These are phyloP conservation scores for Termitomyces sp. DNA, from an alignment of 1,284 basidiomycete species.

Conservation along the genomic window DNA sequence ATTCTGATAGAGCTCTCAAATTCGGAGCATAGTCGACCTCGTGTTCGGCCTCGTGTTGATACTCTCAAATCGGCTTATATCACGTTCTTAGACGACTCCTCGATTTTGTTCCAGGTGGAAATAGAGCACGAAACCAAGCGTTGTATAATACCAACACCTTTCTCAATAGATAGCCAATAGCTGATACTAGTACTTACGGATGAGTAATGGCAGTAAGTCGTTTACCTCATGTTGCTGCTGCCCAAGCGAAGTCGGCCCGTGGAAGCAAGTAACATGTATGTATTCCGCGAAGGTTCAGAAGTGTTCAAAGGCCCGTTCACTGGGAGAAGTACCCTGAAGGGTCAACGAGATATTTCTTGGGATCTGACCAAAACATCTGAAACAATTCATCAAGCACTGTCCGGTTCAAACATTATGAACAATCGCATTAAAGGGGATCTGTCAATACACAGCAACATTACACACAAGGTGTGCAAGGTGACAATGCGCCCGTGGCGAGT, in stretches of 20 bases:
- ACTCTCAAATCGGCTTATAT: conserved; percentile 11
- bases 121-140: conserved; percentile 5
- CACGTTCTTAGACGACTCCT: conserved; percentile 3
- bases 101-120: conserved; percentile 12
- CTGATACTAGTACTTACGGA: neutral
- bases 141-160: neutral
- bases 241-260: conserved; percentile 7
- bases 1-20: conserved; percentile 20
- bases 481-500: neutral
- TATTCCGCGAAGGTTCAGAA: conserved; percentile 14
- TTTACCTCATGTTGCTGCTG: conserved; percentile 28
- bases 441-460: neutral
- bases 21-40: conserved; percentile 23
- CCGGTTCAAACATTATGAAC: neutral
- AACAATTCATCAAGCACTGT: neutral
- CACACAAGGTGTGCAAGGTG: neutral
- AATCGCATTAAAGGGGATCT: neutral
- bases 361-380: neutral
- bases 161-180: conserved; percentile 5
- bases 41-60: conserved; percentile 34
- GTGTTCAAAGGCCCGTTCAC: neutral
- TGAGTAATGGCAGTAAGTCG: conserved; percentile 11
- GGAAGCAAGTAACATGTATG: neutral
- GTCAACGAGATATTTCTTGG: neutral
- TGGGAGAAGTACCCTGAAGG: neutral